phyloP scores from a whole-genome alignment of 345 rosid genomes.

The Eutrema heterophyllum region DNA sequence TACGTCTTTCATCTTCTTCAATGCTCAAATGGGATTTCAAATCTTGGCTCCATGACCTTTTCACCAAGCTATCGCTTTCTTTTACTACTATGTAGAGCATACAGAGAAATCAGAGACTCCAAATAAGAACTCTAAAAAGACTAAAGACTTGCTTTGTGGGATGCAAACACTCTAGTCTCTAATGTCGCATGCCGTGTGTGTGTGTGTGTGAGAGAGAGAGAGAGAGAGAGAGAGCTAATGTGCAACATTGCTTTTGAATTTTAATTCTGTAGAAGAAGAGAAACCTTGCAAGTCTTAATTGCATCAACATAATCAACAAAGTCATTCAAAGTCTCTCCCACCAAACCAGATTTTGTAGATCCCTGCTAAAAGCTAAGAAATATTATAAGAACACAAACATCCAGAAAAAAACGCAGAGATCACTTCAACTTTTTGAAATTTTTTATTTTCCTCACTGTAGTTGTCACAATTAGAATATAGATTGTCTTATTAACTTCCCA shows the following conservation, averaged over 20 bases:
- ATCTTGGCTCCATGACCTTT: conserved; percentile 41
- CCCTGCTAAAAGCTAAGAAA: no score
- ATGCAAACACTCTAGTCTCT: no score
- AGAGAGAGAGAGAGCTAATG: conserved; percentile 46
- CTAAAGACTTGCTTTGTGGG: neutral
- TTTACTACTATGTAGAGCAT: conserved; percentile 43
- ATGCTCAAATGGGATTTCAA: conserved; percentile 55
- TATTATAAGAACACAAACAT: no score
- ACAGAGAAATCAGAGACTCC: conserved; percentile 13
- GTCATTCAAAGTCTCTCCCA: no score
- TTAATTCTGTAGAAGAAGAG: conserved; percentile 76
- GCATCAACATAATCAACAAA: no score
- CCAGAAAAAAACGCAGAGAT: no score
- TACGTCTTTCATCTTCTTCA: conserved; percentile 39
- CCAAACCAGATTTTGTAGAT: no score
- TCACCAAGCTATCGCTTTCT: conserved; percentile 41
- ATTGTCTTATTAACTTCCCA: conserved; percentile 59
- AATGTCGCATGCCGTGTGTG: no score
- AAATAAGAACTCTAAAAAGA: no score
- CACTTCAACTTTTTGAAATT: neutral
- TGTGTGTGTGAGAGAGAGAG: conserved; percentile 30
- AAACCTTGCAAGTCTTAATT: no score
- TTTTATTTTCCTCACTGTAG: conserved; percentile 50
- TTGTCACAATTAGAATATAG: conserved; percentile 66
- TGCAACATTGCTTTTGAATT: conserved; percentile 84